Percentiles rank a stretch among this genome's conserved stretches.
Evolutionary conservation across 1,284 basidiomycete genomes (phyloP).

Genomic region (Fomitopsis schrenkii): DNA sequence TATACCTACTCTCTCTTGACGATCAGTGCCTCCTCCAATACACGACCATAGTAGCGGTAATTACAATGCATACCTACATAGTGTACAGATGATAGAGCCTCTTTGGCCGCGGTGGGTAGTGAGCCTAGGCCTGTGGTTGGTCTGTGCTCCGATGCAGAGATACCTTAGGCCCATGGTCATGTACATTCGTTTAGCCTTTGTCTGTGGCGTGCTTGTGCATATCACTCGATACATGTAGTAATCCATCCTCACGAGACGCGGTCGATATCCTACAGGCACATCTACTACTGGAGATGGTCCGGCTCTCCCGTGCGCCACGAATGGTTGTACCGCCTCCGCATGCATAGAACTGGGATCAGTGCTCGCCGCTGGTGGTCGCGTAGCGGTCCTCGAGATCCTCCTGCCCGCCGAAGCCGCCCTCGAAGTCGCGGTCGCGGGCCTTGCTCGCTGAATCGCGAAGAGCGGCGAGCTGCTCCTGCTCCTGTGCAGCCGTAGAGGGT

Average conservation of each 20-base stretch:
- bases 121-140: neutral
- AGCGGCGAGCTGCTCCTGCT: slow-evolving; percentile 29
- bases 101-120: neutral
- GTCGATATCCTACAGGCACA: no score
- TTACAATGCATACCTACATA: neutral
- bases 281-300: no score
- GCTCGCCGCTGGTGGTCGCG: slow-evolving; percentile 44
- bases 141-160: neutral
- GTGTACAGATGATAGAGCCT: neutral
- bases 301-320: no score
- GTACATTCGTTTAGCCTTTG: no score
- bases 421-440: slow-evolving; percentile 30
- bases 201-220: neutral
- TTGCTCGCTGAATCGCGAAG: slow-evolving; percentile 17
- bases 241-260: neutral
- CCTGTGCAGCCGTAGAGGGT: slow-evolving; percentile 14
- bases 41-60: neutral
- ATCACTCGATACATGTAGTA: neutral
- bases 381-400: slow-evolving; percentile 48
- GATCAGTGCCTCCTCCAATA: neutral
- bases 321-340: no score
- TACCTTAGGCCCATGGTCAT: no score
- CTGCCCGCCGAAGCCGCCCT: slow-evolving; percentile 46
- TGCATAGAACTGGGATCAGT: slow-evolving; percentile 21
- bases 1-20: neutral